A percentile compares a stretch with the other conserved stretches of the same genome.
phyloP scores from a whole-genome alignment of 768 basidiomycete genomes.

The Mycena pura region DNA sequence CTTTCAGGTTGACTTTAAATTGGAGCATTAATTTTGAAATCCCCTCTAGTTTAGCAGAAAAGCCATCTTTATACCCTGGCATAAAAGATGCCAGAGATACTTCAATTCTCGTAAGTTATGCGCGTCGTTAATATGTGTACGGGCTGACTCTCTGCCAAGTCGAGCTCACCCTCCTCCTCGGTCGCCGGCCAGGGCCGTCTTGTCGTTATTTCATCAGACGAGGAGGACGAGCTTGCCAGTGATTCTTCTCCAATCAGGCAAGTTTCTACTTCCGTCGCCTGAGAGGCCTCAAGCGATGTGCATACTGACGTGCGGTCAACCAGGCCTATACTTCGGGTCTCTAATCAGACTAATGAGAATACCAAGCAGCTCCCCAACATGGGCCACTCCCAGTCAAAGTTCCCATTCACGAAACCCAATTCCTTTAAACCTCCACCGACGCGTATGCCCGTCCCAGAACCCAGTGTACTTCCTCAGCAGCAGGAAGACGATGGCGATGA shows the following conservation, averaged over 20 bases:
- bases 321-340: slow-evolving; percentile 15
- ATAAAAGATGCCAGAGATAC: slow-evolving; percentile 7
- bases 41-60: slow-evolving; percentile 17
- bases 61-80: slow-evolving; percentile 17
- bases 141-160: slow-evolving; percentile 2
- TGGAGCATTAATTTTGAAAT: not conserved
- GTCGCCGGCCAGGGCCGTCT: slow-evolving; percentile 15
- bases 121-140: not conserved
- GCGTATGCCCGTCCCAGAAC: slow-evolving; percentile 37
- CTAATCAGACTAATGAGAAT: not conserved
- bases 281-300: not conserved
- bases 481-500: slow-evolving; percentile 18
- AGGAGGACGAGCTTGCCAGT: slow-evolving; percentile 22
- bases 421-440: slow-evolving; percentile 19
- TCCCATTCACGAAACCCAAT: not conserved
- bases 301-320: slow-evolving; percentile 12
- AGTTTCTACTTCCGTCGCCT: not conserved
- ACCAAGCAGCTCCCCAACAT: slow-evolving; percentile 8
- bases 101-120: slow-evolving; percentile 12
- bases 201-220: slow-evolving; percentile 40
- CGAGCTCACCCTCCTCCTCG: slow-evolving; percentile 11
- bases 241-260: slow-evolving; percentile 31
- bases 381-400: slow-evolving; percentile 6
- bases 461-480: slow-evolving; percentile 30
- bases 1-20: no score